Percentiles rank a stretch among this genome's conserved stretches.
Evolutionary conservation across 1,284 basidiomycete species (phyloP).

Genomic region (Earliella scabrosa): DNA sequence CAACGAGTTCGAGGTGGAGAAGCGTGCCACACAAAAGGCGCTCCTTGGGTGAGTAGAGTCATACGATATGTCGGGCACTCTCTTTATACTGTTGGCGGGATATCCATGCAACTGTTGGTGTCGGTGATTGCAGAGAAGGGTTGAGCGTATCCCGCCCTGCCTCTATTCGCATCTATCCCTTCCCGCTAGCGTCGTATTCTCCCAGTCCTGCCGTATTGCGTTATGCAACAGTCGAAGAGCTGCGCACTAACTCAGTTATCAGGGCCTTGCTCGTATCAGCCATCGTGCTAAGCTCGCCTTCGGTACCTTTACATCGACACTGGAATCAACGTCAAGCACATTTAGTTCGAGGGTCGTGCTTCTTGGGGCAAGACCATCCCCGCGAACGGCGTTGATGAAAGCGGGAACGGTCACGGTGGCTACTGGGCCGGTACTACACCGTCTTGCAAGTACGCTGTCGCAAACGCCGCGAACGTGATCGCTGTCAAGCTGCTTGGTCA

Average conservation of each 20-base stretch:
- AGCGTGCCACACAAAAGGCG: constrained; percentile 62
- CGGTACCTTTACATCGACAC: constrained; percentile 88
- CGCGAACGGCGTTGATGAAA: constrained; percentile 48
- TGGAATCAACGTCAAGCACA: constrained; percentile 88
- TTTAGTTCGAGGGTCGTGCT: constrained; percentile 74
- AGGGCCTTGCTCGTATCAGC: constrained; percentile 96
- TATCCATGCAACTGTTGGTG: neutral
- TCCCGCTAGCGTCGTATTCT: no score
- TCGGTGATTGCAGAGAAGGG: neutral
- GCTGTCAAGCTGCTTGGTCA: constrained; percentile 97
- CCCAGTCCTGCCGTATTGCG: no score
- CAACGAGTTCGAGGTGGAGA: constrained; percentile 57
- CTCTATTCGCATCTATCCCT: no score
- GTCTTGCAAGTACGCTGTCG: constrained; percentile 79
- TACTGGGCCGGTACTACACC: constrained; percentile 48
- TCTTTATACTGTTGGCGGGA: neutral
- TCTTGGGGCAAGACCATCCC: constrained; percentile 54
- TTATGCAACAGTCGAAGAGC: neutral
- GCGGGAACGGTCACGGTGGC: constrained; percentile 46
- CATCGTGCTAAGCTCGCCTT: constrained; percentile 84
- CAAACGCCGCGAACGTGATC: constrained; percentile 90
- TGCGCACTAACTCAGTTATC: neutral
- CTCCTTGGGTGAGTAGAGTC: constrained; percentile 84
- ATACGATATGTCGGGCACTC: constrained; percentile 3
- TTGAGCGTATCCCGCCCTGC: neutral